Base-by-base conservation (phyloP, 371 early-diverging fungal genomes). In the Nosema muscidifuracis region DNA sequence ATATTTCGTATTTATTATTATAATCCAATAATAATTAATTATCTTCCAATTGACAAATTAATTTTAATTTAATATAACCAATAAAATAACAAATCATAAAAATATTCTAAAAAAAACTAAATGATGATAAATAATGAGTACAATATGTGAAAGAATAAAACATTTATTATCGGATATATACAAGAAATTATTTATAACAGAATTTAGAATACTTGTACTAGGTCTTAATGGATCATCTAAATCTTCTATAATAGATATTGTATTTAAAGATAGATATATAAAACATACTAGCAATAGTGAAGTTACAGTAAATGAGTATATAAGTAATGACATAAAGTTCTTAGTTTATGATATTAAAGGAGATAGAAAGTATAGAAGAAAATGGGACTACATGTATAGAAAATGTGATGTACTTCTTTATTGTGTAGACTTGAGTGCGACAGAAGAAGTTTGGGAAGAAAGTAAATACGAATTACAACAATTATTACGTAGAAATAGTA, bases 341-440 rank as follows among this genome's bases (percentile, higher is more conserved):
- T 44, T 24, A 0, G 56, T 81, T 22, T 77, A 74, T 62, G 82
- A 81, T 74, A 66, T 79, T 13, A 65, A 67, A 9, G 82, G 82
- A 0, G 67, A 31, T 15, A 31, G 30, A 38, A 60, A 65, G 34
- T 69, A 62, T 28, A 47, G 18, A 26, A 53, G 53, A 13, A 63
- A 71, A 38, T 65, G 65, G 68, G 79, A 81, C 47, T 65, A 68
- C 26, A 65, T 58, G 33, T 79, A 79, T 38, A 65, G 67, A 51
- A 75, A 36, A 43, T 63, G 74, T 36, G 72, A 78, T 69, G 75
- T 72, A 6, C n/a, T 81, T n/a, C 15, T 77, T 30, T 75, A 73
- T 56, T 77, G 72, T 58, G 55, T 79, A 18, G 74, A 76, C 22
- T 53, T 70, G 15, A 42, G 66, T 16, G 57, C 40, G 15, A 3